Conservation (phyloP, 1,284 basidiomycete species). For the Prillingera fragicola region DNA sequence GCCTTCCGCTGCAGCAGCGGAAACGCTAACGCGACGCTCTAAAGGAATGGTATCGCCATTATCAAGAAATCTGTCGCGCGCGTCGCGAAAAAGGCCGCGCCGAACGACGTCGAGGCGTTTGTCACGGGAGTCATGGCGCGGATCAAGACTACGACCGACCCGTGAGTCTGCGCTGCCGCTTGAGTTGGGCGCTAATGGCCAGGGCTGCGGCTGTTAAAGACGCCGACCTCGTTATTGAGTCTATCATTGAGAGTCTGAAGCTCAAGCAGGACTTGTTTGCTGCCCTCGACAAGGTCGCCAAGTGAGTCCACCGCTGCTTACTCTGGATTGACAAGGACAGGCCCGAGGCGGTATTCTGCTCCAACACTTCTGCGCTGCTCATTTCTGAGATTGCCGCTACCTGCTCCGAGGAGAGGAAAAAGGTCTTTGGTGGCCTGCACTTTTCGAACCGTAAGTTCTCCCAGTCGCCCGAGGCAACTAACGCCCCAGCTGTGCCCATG, state of each 20-base stretch:
- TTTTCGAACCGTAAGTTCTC: slow-evolving; percentile 50
- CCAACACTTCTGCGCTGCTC: slow-evolving; percentile 54
- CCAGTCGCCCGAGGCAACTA: background rate
- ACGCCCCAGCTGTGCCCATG: slow-evolving; percentile 42
- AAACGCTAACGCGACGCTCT: slow-evolving; percentile 20
- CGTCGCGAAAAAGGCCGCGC: slow-evolving; percentile 52
- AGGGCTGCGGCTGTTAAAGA: slow-evolving; percentile 49
- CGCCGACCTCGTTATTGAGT: slow-evolving; percentile 56
- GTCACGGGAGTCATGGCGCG: slow-evolving; percentile 47
- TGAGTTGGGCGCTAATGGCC: too few relatives aligned
- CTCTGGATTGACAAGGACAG: slow-evolving; percentile 6
- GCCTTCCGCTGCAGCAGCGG: background rate
- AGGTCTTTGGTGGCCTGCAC: slow-evolving; percentile 53
- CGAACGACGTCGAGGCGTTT: slow-evolving; percentile 47
- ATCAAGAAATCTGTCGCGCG: slow-evolving; percentile 53
- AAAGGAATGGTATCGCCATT: slow-evolving; percentile 53
- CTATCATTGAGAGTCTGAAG: slow-evolving; percentile 55
- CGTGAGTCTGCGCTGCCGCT: slow-evolving; percentile 27
- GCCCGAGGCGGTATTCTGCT: slow-evolving; percentile 50
- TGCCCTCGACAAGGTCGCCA: slow-evolving; percentile 52
- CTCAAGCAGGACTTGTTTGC: slow-evolving; percentile 55
- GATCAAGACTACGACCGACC: slow-evolving; percentile 52
- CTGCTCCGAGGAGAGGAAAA: slow-evolving; percentile 38
- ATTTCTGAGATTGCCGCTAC: slow-evolving; percentile 51
- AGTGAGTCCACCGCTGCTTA: slow-evolving; percentile 24